Base-by-base conservation (phyloP, 345 rosid species). In the Populus tremula region DNA sequence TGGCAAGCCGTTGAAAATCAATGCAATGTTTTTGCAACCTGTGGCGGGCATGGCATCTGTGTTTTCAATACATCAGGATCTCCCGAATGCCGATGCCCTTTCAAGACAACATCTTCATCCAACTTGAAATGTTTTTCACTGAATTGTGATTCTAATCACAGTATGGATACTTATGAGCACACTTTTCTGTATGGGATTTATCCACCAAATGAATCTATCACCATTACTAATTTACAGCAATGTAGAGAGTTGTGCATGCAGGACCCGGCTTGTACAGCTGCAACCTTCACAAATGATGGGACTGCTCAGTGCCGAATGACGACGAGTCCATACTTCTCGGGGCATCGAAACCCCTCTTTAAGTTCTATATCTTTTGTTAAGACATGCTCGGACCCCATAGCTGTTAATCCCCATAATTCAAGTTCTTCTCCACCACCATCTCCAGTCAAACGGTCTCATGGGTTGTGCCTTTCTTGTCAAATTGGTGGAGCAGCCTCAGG, bases 1-100 rank as follows among this genome's bases (percentile, higher is more conserved):
- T 93, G 97, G 98, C 95, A 91, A 85, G 97, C 97, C 67, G 87
- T 93, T 84, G 97, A 89, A 86, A 90, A 92, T 82, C 98, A 92
- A 65, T 92, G 98, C 75, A 76, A 85, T 43, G 98, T 93, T 27
- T 92, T 91, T 76, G 98, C 97, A 23, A 91, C 94, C 45, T 93
- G 98, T 72, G 87, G 90, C 8, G 83, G 84, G 50, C 88, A 73
- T 36, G 93, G 93, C 56, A 84, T 93, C 65, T 93, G 98, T 71
- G 80, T 77, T n/a, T 83, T 83, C 71, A 85, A 89, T 73, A 75
- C 83, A 21, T 88, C 90, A 1, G 94, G 91, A 18, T 69, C 75
- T 69, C 67, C 85, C 6, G 86, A 74, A 35, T 93, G 98, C 72
- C 75, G 6, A 9, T 93, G 98, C 75, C 95, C 89, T 8, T 88